Percentiles rank a stretch among this genome's conserved stretches.
Conservation (phyloP, 305 asterid species). For the Plantago coronopus region DNA sequence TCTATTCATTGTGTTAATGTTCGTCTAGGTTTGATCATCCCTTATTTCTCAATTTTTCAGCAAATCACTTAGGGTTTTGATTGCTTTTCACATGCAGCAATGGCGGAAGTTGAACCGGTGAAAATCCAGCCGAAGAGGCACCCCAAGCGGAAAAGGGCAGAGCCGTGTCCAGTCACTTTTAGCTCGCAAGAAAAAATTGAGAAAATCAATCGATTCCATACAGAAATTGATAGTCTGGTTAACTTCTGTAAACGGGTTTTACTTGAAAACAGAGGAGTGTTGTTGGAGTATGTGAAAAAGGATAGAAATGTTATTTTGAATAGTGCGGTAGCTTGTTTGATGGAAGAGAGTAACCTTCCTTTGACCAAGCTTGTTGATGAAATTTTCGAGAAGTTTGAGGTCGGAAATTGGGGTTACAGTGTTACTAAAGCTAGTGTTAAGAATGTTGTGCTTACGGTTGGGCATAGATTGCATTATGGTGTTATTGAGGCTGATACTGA, state of each 20-base stretch:
- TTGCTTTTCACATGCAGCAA: no score
- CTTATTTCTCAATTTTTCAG: no score
- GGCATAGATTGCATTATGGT: slow-evolving; percentile 75
- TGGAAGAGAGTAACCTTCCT: slow-evolving; percentile 83
- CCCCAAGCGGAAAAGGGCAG: slow-evolving; percentile 50
- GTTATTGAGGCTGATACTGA: slow-evolving; percentile 61
- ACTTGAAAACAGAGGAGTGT: slow-evolving; percentile 27
- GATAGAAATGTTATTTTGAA: slow-evolving; percentile 28
- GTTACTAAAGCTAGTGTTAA: slow-evolving; percentile 60
- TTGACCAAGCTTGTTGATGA: slow-evolving; percentile 63
- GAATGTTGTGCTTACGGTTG: slow-evolving; percentile 59
- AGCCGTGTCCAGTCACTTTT: slow-evolving; percentile 10
- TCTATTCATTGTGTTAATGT: no score
- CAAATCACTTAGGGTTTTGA: no score
- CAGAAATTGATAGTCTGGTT: slow-evolving; percentile 48
- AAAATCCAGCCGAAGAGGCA: slow-evolving; percentile 27
- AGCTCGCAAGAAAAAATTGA: slow-evolving; percentile 42
- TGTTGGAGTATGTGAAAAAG: slow-evolving; percentile 31
- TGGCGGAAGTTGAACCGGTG: slow-evolving; percentile 26
- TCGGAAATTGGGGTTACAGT: slow-evolving; percentile 34
- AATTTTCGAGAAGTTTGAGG: slow-evolving; percentile 48
- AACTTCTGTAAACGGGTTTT: slow-evolving; percentile 33
- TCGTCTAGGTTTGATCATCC: no score
- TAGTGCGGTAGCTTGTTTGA: slow-evolving; percentile 52
- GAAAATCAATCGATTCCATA: slow-evolving; percentile 32